A percentile compares a stretch with the other conserved stretches of the same genome.
Conservation (phyloP, 2,329 filamentous ascomycete species). For the Aquanectria penicillioides region DNA sequence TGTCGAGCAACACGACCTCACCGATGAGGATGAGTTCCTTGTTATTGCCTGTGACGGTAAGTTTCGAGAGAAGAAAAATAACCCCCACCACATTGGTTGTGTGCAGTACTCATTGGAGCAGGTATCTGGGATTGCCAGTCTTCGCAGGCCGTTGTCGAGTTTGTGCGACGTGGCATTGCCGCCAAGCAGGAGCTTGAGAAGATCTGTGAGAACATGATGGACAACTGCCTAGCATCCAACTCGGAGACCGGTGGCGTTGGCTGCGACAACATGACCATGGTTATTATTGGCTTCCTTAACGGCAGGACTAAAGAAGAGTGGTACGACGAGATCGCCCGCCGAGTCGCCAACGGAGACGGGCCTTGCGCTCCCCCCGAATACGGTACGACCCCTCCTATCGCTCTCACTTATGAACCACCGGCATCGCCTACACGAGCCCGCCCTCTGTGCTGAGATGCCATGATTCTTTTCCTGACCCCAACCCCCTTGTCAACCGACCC, state of each 20-base stretch:
- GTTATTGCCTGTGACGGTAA: constrained; percentile 92
- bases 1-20: constrained; percentile 89
- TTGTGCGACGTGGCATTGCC: constrained; percentile 94
- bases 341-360: constrained; percentile 95
- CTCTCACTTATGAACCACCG: constrained; percentile 6
- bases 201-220: constrained; percentile 99
- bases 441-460: constrained; percentile 29
- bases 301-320: constrained; percentile 97
- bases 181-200: constrained; percentile 94
- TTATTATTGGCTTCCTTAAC: constrained; percentile 86
- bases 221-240: constrained; percentile 98
- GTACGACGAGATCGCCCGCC: constrained; percentile 94
- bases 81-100: constrained; percentile 5
- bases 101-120: constrained; percentile 52
- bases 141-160: constrained; percentile 96
- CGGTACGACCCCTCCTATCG: constrained; percentile 77
- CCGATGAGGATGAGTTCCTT: constrained; percentile 93
- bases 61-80: constrained; percentile 44
- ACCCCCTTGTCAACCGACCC: constrained; percentile 1
- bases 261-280: constrained; percentile 99
- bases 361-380: constrained; percentile 99
- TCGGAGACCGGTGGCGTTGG: constrained; percentile 97
- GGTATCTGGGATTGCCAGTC: constrained; percentile 99
- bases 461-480: constrained; percentile 3
- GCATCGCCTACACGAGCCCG: not conserved